Base-by-base conservation (phyloP, 768 basidiomycete species). In the Tulasnella sp. region DNA sequence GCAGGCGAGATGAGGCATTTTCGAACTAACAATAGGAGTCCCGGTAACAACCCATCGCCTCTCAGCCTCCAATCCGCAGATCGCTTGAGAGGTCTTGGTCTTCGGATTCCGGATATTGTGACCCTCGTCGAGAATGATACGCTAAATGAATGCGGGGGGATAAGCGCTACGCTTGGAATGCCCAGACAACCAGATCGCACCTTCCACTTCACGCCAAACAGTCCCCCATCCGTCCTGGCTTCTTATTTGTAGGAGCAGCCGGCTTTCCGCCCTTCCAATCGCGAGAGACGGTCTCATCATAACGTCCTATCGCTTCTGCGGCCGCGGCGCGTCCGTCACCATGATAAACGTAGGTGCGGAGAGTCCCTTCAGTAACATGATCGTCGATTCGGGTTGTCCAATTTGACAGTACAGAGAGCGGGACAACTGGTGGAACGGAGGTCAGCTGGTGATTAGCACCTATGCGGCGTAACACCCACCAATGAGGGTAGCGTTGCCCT, bases 61-160 rank as follows among this genome's bases (percentile, higher is more conserved):
- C 79, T 94, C 87, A 0, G 91, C 91, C 22, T 83, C 83, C 31
- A 94, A 84, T 22, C 82, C 88, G 76, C 85, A 89, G 1, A 90
- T 89, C 0, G 92, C 90, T 79, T 86, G 85, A 11, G 93, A 87
- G 88, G 92, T 93, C 84, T 95, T 93, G 0, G 95, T 94, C 82
- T 87, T 91, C 2, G 92, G 88, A 81, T 97, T 97, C 72, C 94
- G 89, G 78, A 97, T 91, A 34, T 81, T 90, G 80, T 97, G 96
- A 0, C 93, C 96, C 83, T 97, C 96, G 79, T 97, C 96, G 5
- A 96, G 84, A 29, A 97, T 88, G 54, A 96, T 82, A 76, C 96
- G 86, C 90, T 92, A 76, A 22, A 49, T 29, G 72, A 54, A 54
- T 19, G 67, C 40, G 3, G 9, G 14, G 19, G 9, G 58, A 12